Conservation (phyloP, 148 eudicot genomes). For the Drosera capensis region DNA sequence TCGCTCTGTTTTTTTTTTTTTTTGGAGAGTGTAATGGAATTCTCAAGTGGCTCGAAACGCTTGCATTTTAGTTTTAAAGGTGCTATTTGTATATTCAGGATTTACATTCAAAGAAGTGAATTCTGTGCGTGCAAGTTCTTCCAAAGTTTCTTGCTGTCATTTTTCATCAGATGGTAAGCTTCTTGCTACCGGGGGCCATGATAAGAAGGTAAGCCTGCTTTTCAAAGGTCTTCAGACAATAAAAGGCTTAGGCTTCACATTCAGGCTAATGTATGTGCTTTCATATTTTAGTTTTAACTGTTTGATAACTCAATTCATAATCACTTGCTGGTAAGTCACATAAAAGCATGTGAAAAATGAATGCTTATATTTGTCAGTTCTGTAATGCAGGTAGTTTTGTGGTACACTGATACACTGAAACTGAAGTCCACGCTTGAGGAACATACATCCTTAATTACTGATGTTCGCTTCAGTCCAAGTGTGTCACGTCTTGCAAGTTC, state of each 20-base stretch:
- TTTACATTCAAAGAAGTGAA: conserved; percentile 70
- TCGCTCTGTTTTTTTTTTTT: conserved; percentile 3
- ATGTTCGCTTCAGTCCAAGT: conserved; percentile 89
- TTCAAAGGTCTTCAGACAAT: neutral
- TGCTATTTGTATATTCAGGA: too few species aligned
- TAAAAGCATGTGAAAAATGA: neutral
- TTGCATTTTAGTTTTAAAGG: too few species aligned
- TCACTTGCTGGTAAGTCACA: too few species aligned
- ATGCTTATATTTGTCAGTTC: conserved; percentile 5
- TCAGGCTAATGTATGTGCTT: too few species aligned
- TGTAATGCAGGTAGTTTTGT: conserved; percentile 56
- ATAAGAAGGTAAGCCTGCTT: conserved; percentile 48
- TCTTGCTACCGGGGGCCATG: conserved; percentile 93
- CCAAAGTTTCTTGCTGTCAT: conserved; percentile 80
- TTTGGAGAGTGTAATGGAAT: too few species aligned
- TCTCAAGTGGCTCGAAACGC: too few species aligned
- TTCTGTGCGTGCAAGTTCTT: conserved; percentile 66
- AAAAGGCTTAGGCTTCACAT: neutral
- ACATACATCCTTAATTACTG: conserved; percentile 63
- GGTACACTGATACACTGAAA: conserved; percentile 69
- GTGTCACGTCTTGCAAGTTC: conserved; percentile 83
- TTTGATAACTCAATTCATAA: too few species aligned
- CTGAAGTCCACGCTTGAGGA: conserved; percentile 71
- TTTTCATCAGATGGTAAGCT: conserved; percentile 88
- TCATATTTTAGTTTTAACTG: too few species aligned